Evolutionary conservation across 78 protist species (phyloP), one percentile per base, ranked within the genome.

Genomic region (Protostelium mycophagum): DNA sequence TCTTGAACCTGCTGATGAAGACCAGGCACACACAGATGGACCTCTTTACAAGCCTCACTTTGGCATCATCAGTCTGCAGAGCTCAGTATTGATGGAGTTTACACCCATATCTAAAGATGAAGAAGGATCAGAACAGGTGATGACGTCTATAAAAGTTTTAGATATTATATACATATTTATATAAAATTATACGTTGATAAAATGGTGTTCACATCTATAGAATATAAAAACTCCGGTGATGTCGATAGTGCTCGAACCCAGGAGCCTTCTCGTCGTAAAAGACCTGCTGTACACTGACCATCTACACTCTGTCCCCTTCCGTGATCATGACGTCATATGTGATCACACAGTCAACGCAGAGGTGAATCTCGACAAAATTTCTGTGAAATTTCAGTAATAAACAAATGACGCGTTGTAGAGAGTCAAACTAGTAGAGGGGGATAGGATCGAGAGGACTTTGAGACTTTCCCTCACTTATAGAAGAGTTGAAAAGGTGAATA

Each of bases 11-110:
- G n/a, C n/a, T n/a, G n/a, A n/a, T n/a, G n/a, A n/a, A n/a, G n/a
- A 25, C 16, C 73, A 51, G 73, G 91, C 94, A n/a, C 94, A 91
- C 89, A 91, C 51, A 35, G 94, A 91, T 91, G 94, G 94, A 31
- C 94, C 94, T 25, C 37, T 91, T 0, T 91, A 88, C 35, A 85
- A 38, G 83, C 90, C 90, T 25, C 73, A 51, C 73, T 51, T 51
- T 16, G 73, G 73, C 31, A 51, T 51, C 73, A 51, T 51, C 73
- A 51, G 73, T 16, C 73, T 51, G 5, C 73, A 51, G 16, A 16
- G 73, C 73, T 25, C 73, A 51, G 73, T 51, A 16, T 51, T 51
- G 16, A 51, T 51, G 73, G 73, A 51, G 16, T 51, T 51, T 51
- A 51, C 5, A 51, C 16, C 73, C 5, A 5, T 25, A 16, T 51